Percentiles rank a stretch among this genome's conserved stretches.
phyloP scores from a whole-genome alignment of 768 basidiomycete species.

The Lanmaoa rubissima region DNA sequence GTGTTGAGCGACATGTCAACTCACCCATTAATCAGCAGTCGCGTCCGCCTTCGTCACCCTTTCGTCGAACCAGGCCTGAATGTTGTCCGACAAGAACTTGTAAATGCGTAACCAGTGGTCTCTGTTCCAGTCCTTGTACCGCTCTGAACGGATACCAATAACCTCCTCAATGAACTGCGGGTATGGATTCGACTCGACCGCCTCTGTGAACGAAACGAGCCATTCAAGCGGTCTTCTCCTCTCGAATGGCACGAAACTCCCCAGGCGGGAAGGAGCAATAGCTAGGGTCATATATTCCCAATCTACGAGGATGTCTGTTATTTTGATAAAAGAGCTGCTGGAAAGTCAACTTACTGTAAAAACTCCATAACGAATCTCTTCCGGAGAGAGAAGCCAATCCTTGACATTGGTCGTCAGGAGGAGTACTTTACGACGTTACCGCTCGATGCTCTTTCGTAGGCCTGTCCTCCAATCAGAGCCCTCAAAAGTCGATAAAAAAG shows the following conservation, averaged over 20 bases:
- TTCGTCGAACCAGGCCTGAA: constrained; percentile 14
- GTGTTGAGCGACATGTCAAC: neutral
- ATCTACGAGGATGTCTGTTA: constrained; percentile 4
- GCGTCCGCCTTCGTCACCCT: neutral
- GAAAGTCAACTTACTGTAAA: constrained; percentile 25
- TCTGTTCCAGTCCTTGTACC: constrained; percentile 28
- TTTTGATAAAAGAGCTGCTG: neutral
- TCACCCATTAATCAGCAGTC: neutral
- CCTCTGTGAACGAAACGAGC: constrained; percentile 2
- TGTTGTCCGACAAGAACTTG: constrained; percentile 15
- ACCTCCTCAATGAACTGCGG: constrained; percentile 14
- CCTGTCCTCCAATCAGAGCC: no score
- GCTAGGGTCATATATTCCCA: constrained; percentile 17
- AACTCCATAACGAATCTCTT: constrained; percentile 24
- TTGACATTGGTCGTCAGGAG: neutral
- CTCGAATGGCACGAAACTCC: constrained; percentile 3
- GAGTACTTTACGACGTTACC: no score
- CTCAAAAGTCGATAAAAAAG: no score
- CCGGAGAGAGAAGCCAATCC: constrained; percentile 10
- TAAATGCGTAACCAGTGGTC: constrained; percentile 32
- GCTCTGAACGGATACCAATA: constrained; percentile 16
- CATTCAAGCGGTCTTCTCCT: constrained; percentile 5
- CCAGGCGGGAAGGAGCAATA: neutral
- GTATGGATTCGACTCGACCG: constrained; percentile 7
- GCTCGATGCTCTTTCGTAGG: no score